phyloP scores from a whole-genome alignment of 768 basidiomycete genomes.

The Psilocybe tampanensis region DNA sequence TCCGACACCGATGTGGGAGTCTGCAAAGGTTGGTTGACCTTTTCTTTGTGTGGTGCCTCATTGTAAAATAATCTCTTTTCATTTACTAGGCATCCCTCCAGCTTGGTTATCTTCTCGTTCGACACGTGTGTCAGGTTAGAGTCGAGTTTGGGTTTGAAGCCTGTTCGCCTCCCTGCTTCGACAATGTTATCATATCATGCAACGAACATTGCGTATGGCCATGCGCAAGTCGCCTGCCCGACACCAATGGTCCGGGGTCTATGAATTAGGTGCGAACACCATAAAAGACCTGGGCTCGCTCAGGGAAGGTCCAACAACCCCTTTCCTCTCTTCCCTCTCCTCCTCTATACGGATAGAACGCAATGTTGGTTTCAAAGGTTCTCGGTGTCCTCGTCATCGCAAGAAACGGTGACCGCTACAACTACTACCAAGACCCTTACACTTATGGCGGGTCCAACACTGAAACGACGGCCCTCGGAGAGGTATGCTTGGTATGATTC shows the following conservation, averaged over 20 bases:
- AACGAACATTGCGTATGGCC: conserved; percentile 13
- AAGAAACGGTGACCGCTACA: conserved; percentile 76
- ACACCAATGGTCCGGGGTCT: conserved; percentile 10
- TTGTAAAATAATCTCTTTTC: not conserved
- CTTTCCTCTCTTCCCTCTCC: conserved; percentile 17
- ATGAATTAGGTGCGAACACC: conserved; percentile 12
- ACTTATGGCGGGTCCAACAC: conserved; percentile 65
- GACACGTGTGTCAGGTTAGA: conserved; percentile 13
- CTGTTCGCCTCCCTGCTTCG: conserved; percentile 17
- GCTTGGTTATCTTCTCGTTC: conserved; percentile 15
- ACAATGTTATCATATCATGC: conserved; percentile 17
- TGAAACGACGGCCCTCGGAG: conserved; percentile 76
- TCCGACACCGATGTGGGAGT: conserved; percentile 13
- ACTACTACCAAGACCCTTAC: conserved; percentile 71
- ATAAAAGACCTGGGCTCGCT: conserved; percentile 21
- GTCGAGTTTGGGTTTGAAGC: conserved; percentile 8
- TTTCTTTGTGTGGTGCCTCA: conserved; percentile 3
- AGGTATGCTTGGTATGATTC: conserved; percentile 46
- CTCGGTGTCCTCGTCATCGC: conserved; percentile 79
- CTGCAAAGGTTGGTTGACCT: conserved; percentile 2
- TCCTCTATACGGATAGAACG: conserved; percentile 11
- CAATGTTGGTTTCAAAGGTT: conserved; percentile 58
- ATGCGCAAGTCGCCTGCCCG: conserved; percentile 24
- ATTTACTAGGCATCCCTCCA: conserved; percentile 8
- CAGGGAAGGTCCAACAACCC: conserved; percentile 21